Base-by-base conservation (phyloP, 2,329 filamentous ascomycete genomes). In the Leptographium wingfieldii region DNA sequence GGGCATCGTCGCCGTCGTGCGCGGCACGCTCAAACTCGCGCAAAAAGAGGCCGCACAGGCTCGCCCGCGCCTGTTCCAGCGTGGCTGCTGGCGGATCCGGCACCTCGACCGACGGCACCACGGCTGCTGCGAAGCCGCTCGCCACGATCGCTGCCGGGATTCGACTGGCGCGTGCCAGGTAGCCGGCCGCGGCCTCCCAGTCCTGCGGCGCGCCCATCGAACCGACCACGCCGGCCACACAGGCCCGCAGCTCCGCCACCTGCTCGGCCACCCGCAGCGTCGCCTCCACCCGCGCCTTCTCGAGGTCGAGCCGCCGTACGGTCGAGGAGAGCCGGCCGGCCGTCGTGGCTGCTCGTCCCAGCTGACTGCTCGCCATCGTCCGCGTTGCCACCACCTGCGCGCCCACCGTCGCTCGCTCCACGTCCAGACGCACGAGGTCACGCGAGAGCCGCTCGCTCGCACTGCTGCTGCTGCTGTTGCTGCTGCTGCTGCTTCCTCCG, bases 141-240 rank as follows among this genome's bases (percentile, higher is more conserved):
- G 87, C 81, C 57, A 92, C 80, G 57, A 99, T 92, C 1, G 87
- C 79, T 57, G 85, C 80, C 0, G 92, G 92, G 14, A 99, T 85
- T 65, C 87, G 85, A 62, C 85, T 85, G 7, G 94, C 92, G 53
- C 92, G 83, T 64, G 88, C 84, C 61, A 99, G 80, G 72, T 97
- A 97, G 55, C 82, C 88, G 2, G 94, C 94, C 3, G 94, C 94
- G 3, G 90, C 94, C 73, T 99, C 94, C 94, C 94, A 99, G 75
- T 99, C 94, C 73, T 99, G 94, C 51, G 94, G 90, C 5, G 92
- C 92, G 40, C 92, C 94, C 94, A 99, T 99, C 62, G 89, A 95
- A 22, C 92, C 94, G 31, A 92, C 86, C 12, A 97, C 92, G 52
- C 94, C 94, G 62, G 96, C 84, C 43, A 97, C 90, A 70, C 94